Percentiles rank a stretch among this genome's conserved stretches.
These are phyloP conservation scores for Thermothelomyces thermophilus DNA, from an alignment of 2,329 filamentous ascomycete genomes.

Conservation along the genomic window DNA sequence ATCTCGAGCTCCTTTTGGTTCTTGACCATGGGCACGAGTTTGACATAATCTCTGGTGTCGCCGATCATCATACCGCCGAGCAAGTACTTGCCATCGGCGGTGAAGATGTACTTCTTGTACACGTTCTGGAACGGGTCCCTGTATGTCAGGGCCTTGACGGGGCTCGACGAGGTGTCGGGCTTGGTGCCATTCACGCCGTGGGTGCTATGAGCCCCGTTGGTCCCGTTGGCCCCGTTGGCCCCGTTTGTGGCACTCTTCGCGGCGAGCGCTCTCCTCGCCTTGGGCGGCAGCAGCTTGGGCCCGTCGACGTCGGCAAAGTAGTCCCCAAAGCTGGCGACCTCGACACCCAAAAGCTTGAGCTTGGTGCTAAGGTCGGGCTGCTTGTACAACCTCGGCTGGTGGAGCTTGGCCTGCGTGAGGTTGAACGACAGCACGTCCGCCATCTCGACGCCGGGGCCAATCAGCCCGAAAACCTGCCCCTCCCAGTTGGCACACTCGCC, in stretches of 20 bases:
- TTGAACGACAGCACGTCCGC: conserved; percentile 89
- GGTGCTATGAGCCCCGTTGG: not conserved
- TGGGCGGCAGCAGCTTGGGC: conserved; percentile 62
- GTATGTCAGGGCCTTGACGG: conserved; percentile 79
- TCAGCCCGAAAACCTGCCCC: conserved; percentile 78
- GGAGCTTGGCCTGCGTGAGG: conserved; percentile 71
- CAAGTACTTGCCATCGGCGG: conserved; percentile 79
- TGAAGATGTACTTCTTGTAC: conserved; percentile 93
- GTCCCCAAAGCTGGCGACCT: conserved; percentile 89
- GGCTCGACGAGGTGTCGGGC: too few relatives aligned
- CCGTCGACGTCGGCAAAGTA: conserved; percentile 88
- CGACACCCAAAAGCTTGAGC: conserved; percentile 79
- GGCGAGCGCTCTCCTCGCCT: conserved; percentile 37
- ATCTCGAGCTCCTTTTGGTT: conserved; percentile 72
- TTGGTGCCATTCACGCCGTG: not conserved
- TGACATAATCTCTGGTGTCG: conserved; percentile 84
- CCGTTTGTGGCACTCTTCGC: not conserved
- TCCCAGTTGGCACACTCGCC: conserved; percentile 91
- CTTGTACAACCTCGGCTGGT: conserved; percentile 65
- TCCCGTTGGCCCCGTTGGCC: conserved; percentile 27
- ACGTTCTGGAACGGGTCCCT: conserved; percentile 81
- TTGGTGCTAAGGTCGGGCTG: conserved; percentile 85
- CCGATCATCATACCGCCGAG: conserved; percentile 98
- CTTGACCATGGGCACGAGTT: conserved; percentile 81
- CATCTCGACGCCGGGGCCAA: conserved; percentile 87